phyloP scores from a whole-genome alignment of 805 yeast genomes.

The Naumovozyma baii region DNA sequence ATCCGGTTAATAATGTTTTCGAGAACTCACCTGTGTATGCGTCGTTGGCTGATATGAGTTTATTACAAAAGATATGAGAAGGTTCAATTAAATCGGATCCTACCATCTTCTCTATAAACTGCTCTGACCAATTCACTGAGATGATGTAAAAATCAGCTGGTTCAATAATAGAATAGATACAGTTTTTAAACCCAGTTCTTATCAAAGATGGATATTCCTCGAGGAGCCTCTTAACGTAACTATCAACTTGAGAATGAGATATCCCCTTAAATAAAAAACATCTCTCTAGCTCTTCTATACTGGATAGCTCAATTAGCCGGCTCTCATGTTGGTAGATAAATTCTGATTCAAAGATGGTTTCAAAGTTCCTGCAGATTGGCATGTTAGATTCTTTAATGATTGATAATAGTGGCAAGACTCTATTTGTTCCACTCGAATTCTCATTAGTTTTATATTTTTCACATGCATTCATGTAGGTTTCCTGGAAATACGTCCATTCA shows the following conservation, averaged over 20 bases:
- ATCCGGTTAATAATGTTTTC: slow-evolving; percentile 19
- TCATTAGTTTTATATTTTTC: background rate
- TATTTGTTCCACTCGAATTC: background rate
- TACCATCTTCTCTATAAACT: slow-evolving; percentile 18
- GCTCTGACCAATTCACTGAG: slow-evolving; percentile 27
- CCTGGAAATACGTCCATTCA: slow-evolving; percentile 21
- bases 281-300: slow-evolving; percentile 18
- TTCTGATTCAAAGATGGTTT: slow-evolving; percentile 10
- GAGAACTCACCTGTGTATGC: slow-evolving; percentile 20
- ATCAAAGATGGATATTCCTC: slow-evolving; percentile 3
- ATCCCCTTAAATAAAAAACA: slow-evolving; percentile 14
- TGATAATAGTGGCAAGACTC: background rate
- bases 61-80: slow-evolving; percentile 19
- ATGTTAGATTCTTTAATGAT: background rate
- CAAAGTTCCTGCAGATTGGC: slow-evolving; percentile 6
- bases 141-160: slow-evolving; percentile 13
- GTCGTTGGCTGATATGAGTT: slow-evolving; percentile 7
- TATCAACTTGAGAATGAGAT: slow-evolving; percentile 8
- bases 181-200: slow-evolving; percentile 12
- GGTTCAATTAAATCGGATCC: slow-evolving; percentile 3
- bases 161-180: slow-evolving; percentile 2
- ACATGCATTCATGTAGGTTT: slow-evolving; percentile 17
- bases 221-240: slow-evolving; percentile 5
- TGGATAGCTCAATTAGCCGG: slow-evolving; percentile 17
- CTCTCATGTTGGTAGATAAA: slow-evolving; percentile 10